Percentiles rank a stretch among this genome's conserved stretches.
Conservation (phyloP, 495 filamentous ascomycete species). For the Beverwykella pulmonaria region DNA sequence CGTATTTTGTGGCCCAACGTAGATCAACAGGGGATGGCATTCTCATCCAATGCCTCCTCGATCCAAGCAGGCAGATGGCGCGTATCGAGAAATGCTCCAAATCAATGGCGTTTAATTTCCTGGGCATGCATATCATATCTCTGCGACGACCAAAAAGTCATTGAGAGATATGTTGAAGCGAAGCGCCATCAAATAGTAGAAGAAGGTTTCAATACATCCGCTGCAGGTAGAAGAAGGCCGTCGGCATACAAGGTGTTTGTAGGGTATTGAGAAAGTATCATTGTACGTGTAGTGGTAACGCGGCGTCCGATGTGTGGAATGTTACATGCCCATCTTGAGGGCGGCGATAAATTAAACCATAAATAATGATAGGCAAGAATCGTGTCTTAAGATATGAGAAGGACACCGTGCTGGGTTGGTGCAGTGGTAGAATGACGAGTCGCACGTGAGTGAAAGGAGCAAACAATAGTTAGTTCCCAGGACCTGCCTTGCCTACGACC, state of each 20-base stretch:
- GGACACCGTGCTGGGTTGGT: neutral
- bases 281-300: conserved; percentile 2
- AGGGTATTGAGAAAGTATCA: conserved; percentile 4
- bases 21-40: conserved; percentile 28
- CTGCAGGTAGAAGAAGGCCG: conserved; percentile 32
- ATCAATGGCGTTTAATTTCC: conserved; percentile 23
- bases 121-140: conserved; percentile 24
- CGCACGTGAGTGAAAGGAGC: neutral
- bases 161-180: neutral
- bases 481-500: conserved; percentile 7
- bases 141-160: conserved; percentile 13
- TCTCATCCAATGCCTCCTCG: conserved; percentile 23
- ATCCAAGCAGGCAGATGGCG: conserved; percentile 11
- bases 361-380: conserved; percentile 23
- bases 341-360: conserved; percentile 21
- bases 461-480: neutral
- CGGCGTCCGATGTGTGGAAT: conserved; percentile 27
- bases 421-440: neutral
- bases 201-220: conserved; percentile 27
- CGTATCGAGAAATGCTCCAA: conserved; percentile 34
- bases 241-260: conserved; percentile 24
- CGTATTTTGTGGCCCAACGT: conserved; percentile 8
- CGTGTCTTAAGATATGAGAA: conserved; percentile 17
- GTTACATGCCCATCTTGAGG: conserved; percentile 24
- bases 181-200: conserved; percentile 22